phyloP scores from a whole-genome alignment of 306 rosid species.

The Fragaria vesca region DNA sequence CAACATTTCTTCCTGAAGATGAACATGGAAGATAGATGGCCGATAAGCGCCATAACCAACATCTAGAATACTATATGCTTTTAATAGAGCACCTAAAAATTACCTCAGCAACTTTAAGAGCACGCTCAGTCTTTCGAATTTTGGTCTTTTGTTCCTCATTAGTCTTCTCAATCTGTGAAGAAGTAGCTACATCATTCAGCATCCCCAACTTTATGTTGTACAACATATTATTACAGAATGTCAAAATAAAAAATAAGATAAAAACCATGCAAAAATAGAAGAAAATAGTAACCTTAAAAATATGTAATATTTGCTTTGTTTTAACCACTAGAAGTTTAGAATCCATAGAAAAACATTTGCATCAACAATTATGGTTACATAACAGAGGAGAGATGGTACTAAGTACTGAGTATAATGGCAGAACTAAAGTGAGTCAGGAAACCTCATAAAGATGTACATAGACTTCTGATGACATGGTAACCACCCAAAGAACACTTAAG shows the following conservation, averaged over 20 bases:
- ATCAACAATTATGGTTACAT: background rate
- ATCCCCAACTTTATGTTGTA: slow-evolving; percentile 10
- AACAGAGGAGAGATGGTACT: background rate
- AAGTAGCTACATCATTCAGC: slow-evolving; percentile 26
- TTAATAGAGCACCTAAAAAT: slow-evolving; percentile 24
- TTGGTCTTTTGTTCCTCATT: slow-evolving; percentile 66
- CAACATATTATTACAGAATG: background rate
- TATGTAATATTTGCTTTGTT: background rate
- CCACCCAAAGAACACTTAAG: background rate
- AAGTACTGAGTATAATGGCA: background rate
- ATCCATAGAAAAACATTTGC: background rate
- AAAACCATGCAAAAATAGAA: background rate
- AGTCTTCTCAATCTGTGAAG: slow-evolving; percentile 63
- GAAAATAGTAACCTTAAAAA: background rate
- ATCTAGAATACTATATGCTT: slow-evolving; percentile 25
- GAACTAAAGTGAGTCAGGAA: background rate
- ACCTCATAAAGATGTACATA: background rate
- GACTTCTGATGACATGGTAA: background rate
- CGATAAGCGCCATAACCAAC: slow-evolving; percentile 29
- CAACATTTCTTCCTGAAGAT: slow-evolving; percentile 77
- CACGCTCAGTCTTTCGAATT: slow-evolving; percentile 73
- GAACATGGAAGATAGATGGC: background rate
- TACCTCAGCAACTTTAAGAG: slow-evolving; percentile 96
- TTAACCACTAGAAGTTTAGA: background rate
- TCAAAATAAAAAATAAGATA: background rate